Conservation (phyloP, 106 monocot species). For the Dactylorhiza incarnata region DNA sequence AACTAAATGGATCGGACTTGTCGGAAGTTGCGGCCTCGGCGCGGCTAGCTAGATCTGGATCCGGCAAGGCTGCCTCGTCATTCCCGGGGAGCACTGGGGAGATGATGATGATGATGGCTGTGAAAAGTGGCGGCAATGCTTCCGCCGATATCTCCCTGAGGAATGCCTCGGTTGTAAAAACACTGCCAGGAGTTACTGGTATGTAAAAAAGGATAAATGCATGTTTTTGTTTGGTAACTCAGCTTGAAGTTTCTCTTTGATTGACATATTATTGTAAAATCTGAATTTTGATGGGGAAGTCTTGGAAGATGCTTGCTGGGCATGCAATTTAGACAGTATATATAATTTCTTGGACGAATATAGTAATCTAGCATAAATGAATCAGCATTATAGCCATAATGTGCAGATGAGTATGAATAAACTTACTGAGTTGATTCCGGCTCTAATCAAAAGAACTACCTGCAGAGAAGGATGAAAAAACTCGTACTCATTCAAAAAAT, state of each 20-base stretch:
- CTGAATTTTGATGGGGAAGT: neutral
- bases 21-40: conserved; percentile 26
- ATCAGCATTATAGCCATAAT: neutral
- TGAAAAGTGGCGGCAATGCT: neutral
- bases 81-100: conserved; percentile 39
- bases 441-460: conserved; percentile 1
- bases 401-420: neutral
- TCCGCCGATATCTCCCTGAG: conserved; percentile 36
- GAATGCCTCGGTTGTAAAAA: conserved; percentile 41
- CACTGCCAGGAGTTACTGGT: conserved; percentile 50
- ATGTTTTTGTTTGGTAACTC: neutral
- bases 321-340: too few relatives aligned
- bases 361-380: conserved; percentile 3
- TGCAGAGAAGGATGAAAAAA: conserved; percentile 36
- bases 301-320: neutral
- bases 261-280: neutral
- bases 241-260: neutral
- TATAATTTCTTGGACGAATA: neutral
- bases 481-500: conserved; percentile 18
- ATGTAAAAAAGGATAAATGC: neutral
- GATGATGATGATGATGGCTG: conserved; percentile 38
- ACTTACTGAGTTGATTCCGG: neutral
- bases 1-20: conserved; percentile 30
- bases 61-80: conserved; percentile 27
- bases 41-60: conserved; percentile 13